phyloP scores from a whole-genome alignment of 257 asterid species.

The Solanum clarkiae region DNA sequence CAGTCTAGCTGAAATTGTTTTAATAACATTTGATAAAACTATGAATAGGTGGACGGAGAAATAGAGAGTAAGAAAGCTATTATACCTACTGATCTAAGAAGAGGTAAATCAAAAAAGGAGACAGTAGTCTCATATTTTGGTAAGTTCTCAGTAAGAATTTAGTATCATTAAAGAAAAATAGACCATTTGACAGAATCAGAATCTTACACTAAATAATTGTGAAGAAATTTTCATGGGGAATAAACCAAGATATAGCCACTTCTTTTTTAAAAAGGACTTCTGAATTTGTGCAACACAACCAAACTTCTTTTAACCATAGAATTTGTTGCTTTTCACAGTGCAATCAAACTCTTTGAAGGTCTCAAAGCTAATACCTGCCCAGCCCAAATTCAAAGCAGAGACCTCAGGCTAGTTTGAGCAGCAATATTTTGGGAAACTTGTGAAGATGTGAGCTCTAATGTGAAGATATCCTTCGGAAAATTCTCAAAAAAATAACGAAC shows the following conservation, averaged over 20 bases:
- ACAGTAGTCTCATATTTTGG: not conserved
- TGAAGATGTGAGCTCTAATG: not conserved
- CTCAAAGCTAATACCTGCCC: not conserved
- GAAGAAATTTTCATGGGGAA: not conserved
- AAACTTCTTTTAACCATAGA: not conserved
- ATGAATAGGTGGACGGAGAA: not conserved
- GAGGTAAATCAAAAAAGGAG: not conserved
- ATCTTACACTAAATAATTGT: not conserved
- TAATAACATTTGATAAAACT: not conserved
- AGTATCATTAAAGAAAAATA: not conserved
- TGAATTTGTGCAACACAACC: not conserved
- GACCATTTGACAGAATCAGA: not conserved
- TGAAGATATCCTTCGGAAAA: not conserved
- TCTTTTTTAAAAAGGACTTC: not conserved
- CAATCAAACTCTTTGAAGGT: not conserved
- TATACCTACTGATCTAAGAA: not conserved
- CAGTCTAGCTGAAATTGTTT: not conserved
- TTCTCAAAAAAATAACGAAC: not conserved
- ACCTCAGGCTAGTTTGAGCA: not conserved
- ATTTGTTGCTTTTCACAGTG: not conserved
- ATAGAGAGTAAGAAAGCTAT: not conserved
- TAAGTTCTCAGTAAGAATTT: not conserved
- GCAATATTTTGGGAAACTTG: not conserved
- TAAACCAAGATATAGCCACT: not conserved
- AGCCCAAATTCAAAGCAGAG: not conserved